Evolutionary conservation across 805 yeast genomes (phyloP), one percentile per base, ranked within the genome.

Genomic region (Cyberlindnera samutprakarnensis): DNA sequence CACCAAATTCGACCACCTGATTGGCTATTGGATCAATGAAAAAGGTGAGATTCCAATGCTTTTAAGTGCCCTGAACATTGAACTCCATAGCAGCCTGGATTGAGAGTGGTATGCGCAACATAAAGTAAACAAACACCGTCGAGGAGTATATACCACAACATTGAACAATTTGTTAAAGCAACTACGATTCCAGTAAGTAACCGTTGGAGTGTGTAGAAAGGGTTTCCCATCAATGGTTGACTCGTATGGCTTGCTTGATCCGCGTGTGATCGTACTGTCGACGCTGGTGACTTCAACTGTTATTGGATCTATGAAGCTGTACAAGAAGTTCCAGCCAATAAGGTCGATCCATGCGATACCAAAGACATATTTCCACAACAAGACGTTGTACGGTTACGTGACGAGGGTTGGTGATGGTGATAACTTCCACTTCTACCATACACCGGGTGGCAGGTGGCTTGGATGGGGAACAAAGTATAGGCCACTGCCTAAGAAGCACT

Each of bases 401-500:
- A 82, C 95, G 0, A 65, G 92, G 2, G 97, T 88, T 0, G 96
- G 96, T 0, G 97, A 88, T 55, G 96, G 95, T 12, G 98, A 92
- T 54, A 90, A 90, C 54, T 90, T 92, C 57, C 82, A 88, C 38
- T 73, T 92, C 42, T 92, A 67, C 51, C 98, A 92, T 53, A 76
- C 94, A 0, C 98, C 98, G 0, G 97, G 97, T 4, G 97, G 98
- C 0, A 39, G 67, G 0, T 47, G 78, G 2, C 73, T 80, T 3
- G 98, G 98, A 0, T 92, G 98, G 98, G 88, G 94, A 10, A 84
- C 95, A 95, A n/a, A n/a, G n/a, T 51, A 84, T 16, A 61, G 98
- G 21, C 43, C 54, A 10, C 63, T 74, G 0, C 97, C 97, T 0
- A 55, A 59, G 9, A 56, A 68, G 6, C 69, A 70, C 46, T 54